phyloP scores from a whole-genome alignment of 257 asterid species.

The Scutellaria galericulata region DNA sequence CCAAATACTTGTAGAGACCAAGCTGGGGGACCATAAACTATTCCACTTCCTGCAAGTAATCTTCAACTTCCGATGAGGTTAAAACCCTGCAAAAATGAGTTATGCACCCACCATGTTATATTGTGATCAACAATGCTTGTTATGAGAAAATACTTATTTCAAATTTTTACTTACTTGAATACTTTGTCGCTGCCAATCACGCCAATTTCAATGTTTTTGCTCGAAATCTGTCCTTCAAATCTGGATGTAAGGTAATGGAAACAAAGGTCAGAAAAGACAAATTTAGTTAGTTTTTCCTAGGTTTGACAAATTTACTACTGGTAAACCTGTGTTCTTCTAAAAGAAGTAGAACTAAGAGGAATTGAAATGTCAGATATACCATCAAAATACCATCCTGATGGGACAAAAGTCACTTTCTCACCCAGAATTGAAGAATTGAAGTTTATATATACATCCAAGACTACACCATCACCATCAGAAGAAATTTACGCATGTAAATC shows the following conservation, averaged over 20 bases:
- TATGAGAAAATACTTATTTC: background rate
- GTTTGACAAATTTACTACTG: background rate
- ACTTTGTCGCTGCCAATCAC: conserved; percentile 84
- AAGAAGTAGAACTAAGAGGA: background rate
- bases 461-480: background rate
- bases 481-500: background rate
- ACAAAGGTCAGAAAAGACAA: conserved; percentile 8
- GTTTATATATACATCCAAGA: background rate
- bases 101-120: background rate
- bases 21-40: conserved; percentile 34
- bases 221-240: conserved; percentile 96
- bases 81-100: conserved; percentile 65
- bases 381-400: background rate
- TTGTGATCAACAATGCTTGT: background rate
- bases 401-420: background rate
- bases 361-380: background rate
- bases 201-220: conserved; percentile 97
- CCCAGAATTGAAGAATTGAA: background rate
- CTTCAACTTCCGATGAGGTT: conserved; percentile 91
- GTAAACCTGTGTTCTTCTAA: background rate
- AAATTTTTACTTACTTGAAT: conserved; percentile 57
- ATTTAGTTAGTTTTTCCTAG: background rate
- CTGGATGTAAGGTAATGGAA: conserved; percentile 43
- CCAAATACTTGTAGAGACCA: background rate
- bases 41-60: conserved; percentile 93